A percentile compares a stretch with the other conserved stretches of the same genome.
Conservation (phyloP, 2,329 filamentous ascomycete genomes). For the Botryosphaeria dothidea region DNA sequence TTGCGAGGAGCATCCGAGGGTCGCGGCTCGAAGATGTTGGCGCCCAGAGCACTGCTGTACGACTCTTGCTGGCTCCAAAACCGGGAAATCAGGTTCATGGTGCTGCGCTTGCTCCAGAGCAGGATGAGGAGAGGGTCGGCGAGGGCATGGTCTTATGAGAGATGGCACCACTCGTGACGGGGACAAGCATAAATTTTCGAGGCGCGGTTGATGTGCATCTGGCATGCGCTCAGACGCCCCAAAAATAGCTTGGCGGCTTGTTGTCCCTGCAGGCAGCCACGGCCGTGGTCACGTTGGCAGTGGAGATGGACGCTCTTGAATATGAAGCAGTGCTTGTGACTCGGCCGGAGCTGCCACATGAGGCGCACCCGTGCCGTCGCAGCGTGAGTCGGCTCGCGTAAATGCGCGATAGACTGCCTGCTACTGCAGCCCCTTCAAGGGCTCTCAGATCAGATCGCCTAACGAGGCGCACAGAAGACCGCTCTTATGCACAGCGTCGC, state of each 20-base stretch:
- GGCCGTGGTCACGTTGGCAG: neutral
- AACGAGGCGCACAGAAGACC: neutral
- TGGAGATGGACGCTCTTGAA: neutral
- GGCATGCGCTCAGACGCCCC: constrained; percentile 6
- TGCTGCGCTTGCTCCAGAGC: neutral
- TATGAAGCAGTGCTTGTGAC: constrained; percentile 8
- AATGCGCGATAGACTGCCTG: neutral
- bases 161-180: neutral
- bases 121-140: neutral
- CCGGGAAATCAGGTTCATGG: constrained; percentile 9
- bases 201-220: constrained; percentile 9
- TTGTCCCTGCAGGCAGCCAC: constrained; percentile 12
- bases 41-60: neutral
- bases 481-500: neutral
- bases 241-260: constrained; percentile 5
- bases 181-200: constrained; percentile 9
- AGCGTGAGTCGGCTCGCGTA: neutral
- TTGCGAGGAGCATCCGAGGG: neutral
- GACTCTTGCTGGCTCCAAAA: neutral
- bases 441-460: neutral
- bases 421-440: neutral
- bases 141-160: neutral
- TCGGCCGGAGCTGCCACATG: constrained; percentile 3
- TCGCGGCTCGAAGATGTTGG: constrained; percentile 12
- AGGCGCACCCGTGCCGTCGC: constrained; percentile 4